Conservation (phyloP, 768 basidiomycete species). For the Podaxis pistillaris region DNA sequence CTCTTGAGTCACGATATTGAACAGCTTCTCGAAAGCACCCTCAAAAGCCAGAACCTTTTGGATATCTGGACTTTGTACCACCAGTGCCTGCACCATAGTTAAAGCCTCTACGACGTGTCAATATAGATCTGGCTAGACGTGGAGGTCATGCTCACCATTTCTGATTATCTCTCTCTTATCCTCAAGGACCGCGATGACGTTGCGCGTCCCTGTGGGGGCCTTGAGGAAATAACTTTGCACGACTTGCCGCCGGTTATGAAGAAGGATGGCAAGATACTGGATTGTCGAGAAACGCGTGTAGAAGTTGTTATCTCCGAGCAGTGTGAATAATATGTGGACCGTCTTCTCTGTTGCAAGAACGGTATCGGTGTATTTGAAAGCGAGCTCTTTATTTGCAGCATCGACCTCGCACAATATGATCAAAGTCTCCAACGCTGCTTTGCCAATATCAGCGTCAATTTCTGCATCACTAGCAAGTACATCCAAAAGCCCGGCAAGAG, state of each 20-base stretch:
- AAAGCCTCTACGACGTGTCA: slow-evolving; percentile 63
- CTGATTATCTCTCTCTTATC: slow-evolving; percentile 88
- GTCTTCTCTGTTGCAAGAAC: slow-evolving; percentile 73
- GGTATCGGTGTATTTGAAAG: slow-evolving; percentile 78
- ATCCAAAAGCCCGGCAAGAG: slow-evolving; percentile 74
- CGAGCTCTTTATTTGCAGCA: slow-evolving; percentile 58
- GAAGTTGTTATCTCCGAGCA: slow-evolving; percentile 76
- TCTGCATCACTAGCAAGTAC: slow-evolving; percentile 86
- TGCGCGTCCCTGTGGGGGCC: slow-evolving; percentile 71
- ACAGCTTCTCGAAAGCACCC: slow-evolving; percentile 94
- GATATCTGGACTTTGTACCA: slow-evolving; percentile 86
- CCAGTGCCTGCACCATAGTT: slow-evolving; percentile 75
- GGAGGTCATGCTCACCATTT: slow-evolving; percentile 57
- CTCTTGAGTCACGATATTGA: slow-evolving; percentile 82
- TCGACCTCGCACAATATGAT: slow-evolving; percentile 84
- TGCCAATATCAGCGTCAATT: slow-evolving; percentile 89
- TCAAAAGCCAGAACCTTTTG: slow-evolving; percentile 97
- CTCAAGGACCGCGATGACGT: slow-evolving; percentile 72
- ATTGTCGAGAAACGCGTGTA: slow-evolving; percentile 84
- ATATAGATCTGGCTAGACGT: neutral
- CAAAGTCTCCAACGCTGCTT: slow-evolving; percentile 89
- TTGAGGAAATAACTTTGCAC: slow-evolving; percentile 94
- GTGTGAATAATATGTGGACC: slow-evolving; percentile 70
- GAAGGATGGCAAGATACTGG: slow-evolving; percentile 75
- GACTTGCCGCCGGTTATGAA: slow-evolving; percentile 76